Conservation (phyloP, 2,329 filamentous ascomycete species). For the Colletotrichum lentis region DNA sequence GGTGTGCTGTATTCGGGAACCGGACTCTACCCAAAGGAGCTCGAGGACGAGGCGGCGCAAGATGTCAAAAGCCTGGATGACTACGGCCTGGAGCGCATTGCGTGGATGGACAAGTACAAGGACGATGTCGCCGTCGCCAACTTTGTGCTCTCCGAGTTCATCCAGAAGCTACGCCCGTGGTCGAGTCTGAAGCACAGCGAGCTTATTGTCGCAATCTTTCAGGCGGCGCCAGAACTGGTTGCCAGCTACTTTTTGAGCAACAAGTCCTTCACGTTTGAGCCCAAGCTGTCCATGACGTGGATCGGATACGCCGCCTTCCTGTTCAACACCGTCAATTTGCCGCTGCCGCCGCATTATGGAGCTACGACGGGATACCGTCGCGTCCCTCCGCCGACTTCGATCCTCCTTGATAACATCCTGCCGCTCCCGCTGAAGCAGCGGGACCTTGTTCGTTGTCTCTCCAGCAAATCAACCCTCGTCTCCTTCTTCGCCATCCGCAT, state of each 20-base stretch:
- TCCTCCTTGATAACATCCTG: slow-evolving; percentile 85
- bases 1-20: slow-evolving; percentile 79
- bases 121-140: slow-evolving; percentile 80
- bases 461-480: slow-evolving; percentile 78
- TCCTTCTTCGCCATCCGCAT: slow-evolving; percentile 86
- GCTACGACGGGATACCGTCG: slow-evolving; percentile 67
- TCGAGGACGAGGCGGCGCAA: slow-evolving; percentile 57
- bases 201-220: slow-evolving; percentile 81
- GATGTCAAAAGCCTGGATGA: slow-evolving; percentile 58
- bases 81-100: slow-evolving; percentile 72
- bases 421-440: slow-evolving; percentile 84
- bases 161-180: slow-evolving; percentile 82
- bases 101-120: slow-evolving; percentile 73
- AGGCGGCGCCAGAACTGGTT: slow-evolving; percentile 82
- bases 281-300: slow-evolving; percentile 92
- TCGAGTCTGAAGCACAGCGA: slow-evolving; percentile 82
- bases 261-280: slow-evolving; percentile 83
- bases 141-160: slow-evolving; percentile 78
- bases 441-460: slow-evolving; percentile 79
- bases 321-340: slow-evolving; percentile 79
- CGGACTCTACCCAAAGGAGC: slow-evolving; percentile 84
- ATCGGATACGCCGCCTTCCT: slow-evolving; percentile 91
- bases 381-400: slow-evolving; percentile 78
- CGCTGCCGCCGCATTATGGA: slow-evolving; percentile 77
- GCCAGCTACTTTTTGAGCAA: slow-evolving; percentile 87